These are phyloP conservation scores for Termitomyces sp. DNA, from an alignment of 768 basidiomycete species.

Conservation along the genomic window DNA sequence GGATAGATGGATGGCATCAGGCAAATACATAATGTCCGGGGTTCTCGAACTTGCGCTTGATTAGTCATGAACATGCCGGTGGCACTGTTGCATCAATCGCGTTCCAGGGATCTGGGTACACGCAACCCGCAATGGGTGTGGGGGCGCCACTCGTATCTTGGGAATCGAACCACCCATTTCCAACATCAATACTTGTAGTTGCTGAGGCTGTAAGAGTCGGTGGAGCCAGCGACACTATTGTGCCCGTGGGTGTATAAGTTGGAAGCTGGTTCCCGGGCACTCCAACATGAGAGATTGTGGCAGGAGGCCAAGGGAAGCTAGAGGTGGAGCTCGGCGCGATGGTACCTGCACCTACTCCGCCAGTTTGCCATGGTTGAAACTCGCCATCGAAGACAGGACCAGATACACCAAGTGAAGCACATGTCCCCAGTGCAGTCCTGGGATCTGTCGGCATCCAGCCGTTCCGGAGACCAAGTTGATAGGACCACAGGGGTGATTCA, in stretches of 20 bases:
- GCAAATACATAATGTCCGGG: conserved; percentile 1
- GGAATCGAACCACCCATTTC: conserved; percentile 52
- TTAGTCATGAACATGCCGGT: conserved; percentile 13
- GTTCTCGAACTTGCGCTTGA: background rate
- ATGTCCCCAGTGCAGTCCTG: conserved; percentile 49
- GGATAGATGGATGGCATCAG: background rate
- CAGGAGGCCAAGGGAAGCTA: conserved; percentile 57
- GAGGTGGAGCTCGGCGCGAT: conserved; percentile 36
- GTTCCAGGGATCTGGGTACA: conserved; percentile 46
- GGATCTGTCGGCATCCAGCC: conserved; percentile 51
- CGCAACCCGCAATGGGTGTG: conserved; percentile 47
- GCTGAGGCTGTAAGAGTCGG: conserved; percentile 31
- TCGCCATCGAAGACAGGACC: conserved; percentile 33
- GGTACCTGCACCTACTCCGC: conserved; percentile 52
- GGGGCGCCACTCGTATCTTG: conserved; percentile 41
- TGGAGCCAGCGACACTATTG: conserved; percentile 49
- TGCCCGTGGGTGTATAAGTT: conserved; percentile 63
- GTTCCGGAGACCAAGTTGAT: conserved; percentile 32
- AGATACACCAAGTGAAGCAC: conserved; percentile 45
- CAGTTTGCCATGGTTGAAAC: conserved; percentile 63
- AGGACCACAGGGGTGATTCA: conserved; percentile 45
- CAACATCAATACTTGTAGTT: conserved; percentile 34
- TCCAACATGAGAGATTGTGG: conserved; percentile 32
- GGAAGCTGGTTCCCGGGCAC: conserved; percentile 45
- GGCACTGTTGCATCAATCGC: conserved; percentile 28